Base-by-base conservation (phyloP, 1,139 yeast genomes). In the Tardiomyces digboiensis region DNA sequence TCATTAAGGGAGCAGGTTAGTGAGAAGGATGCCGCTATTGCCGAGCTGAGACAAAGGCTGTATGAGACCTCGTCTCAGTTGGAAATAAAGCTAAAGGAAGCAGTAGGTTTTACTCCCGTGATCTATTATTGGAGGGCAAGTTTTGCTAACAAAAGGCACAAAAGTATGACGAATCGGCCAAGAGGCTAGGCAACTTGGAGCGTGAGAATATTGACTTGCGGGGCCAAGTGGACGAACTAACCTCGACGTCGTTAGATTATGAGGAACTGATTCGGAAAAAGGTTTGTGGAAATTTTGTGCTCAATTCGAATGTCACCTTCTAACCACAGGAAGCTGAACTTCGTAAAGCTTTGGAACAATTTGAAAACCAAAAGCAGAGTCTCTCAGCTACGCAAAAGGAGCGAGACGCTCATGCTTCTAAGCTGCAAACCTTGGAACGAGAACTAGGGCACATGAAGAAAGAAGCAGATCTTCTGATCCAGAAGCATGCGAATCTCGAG, bases 121-220 rank as follows among this genome's bases (percentile, higher is more conserved):
- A n/a, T n/a, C n/a, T n/a, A n/a, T n/a, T n/a, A n/a, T n/a, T n/a
- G n/a, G n/a, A n/a, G n/a, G n/a, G 26, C 7, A 26, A 26, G 33
- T n/a, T 8, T 4, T 8, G 10, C 33, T 26, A 8, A 26, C 10
- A 5, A 5, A n/a, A 26, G 33, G 33, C 33, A 5, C 5, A 26
- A 26, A 26, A 26, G 10, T 16, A 26, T 8, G 23, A 10, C 10
- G 18, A 4, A n/a, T 21, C 33, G 3, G 36, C 20, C 16, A 19
- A 23, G 37, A 4, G 18, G 33, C 39, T 33, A 8, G 37, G 18
- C 19, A 20, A 33, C 2, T 36, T 40, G 26, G 36, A 43, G 40
- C 39, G 38, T 44, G 40, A 21, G 52, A 80, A 79, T 54, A 62
- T 64, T 19, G 67, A 62, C 18, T 61, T 80, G 20, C 57, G 68